Conservation (phyloP, 495 filamentous ascomycete species). For the Aspergillus campestris region DNA sequence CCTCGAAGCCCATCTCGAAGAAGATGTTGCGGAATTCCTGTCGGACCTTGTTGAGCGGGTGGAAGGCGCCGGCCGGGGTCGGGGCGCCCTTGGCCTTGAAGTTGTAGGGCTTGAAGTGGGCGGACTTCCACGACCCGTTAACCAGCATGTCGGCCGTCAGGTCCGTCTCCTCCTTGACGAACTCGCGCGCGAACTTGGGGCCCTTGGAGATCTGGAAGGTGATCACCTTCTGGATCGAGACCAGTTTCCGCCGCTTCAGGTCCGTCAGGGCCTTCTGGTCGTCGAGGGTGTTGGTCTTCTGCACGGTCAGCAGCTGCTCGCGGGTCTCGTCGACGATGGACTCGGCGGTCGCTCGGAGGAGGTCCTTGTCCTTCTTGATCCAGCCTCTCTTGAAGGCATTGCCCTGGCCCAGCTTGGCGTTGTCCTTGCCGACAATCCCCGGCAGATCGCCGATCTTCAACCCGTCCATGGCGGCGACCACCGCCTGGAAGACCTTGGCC, state of each 20-base stretch:
- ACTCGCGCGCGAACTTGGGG: constrained; percentile 72
- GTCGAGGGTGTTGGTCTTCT: constrained; percentile 55
- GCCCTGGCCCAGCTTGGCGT: constrained; percentile 83
- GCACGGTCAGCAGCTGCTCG: constrained; percentile 61
- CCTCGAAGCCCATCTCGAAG: constrained; percentile 65
- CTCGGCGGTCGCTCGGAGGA: constrained; percentile 48
- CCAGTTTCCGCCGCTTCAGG: constrained; percentile 80
- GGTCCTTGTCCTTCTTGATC: constrained; percentile 81
- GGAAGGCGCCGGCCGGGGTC: constrained; percentile 74
- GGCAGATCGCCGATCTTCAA: constrained; percentile 72
- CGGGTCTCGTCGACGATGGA: constrained; percentile 71
- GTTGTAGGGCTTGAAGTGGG: constrained; percentile 92
- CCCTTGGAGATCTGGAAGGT: constrained; percentile 78
- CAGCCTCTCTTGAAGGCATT: constrained; percentile 95
- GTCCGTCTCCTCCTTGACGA: constrained; percentile 91
- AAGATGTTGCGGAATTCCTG: constrained; percentile 93
- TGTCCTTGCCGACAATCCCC: constrained; percentile 70
- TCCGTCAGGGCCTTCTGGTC: constrained; percentile 69
- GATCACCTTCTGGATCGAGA: constrained; percentile 74
- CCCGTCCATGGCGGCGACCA: constrained; percentile 67
- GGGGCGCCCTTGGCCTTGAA: constrained; percentile 83
- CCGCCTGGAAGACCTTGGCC: constrained; percentile 84
- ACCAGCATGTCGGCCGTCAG: constrained; percentile 88
- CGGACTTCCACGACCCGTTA: constrained; percentile 58
- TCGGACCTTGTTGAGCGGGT: constrained; percentile 91